phyloP scores from a whole-genome alignment of 441 rosid species.

The Jatropha podagrica region DNA sequence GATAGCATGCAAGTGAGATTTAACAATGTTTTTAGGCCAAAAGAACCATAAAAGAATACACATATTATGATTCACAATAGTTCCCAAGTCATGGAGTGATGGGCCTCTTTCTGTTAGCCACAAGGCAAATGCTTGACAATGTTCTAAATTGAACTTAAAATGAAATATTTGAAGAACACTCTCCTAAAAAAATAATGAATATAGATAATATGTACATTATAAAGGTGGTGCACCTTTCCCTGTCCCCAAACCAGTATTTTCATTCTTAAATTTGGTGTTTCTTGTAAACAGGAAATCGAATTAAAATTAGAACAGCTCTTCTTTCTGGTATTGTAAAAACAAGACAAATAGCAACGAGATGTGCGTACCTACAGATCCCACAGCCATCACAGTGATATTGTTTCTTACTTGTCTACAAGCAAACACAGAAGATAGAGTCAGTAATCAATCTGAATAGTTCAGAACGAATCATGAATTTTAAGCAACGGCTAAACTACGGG shows the following conservation, averaged over 20 bases:
- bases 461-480: background rate
- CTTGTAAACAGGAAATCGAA: no score
- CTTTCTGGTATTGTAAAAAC: background rate
- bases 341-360: background rate
- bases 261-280: no score
- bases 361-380: conserved; percentile 86
- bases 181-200: background rate
- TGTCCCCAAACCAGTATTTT: background rate
- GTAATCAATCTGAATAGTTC: conserved; percentile 2
- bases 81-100: background rate
- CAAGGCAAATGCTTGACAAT: background rate
- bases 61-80: background rate
- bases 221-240: background rate
- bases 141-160: background rate
- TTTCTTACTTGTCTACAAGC: conserved; percentile 68
- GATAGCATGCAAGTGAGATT: background rate
- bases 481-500: background rate
- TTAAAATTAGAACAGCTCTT: background rate
- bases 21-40: background rate
- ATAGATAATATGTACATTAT: background rate
- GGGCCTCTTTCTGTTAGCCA: background rate
- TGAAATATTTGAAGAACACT: background rate
- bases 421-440: conserved; percentile 16
- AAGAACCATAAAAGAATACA: background rate
- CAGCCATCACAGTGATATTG: conserved; percentile 89